Evolutionary conservation across 768 basidiomycete species (phyloP).

Genomic region (Suillus lakei): DNA sequence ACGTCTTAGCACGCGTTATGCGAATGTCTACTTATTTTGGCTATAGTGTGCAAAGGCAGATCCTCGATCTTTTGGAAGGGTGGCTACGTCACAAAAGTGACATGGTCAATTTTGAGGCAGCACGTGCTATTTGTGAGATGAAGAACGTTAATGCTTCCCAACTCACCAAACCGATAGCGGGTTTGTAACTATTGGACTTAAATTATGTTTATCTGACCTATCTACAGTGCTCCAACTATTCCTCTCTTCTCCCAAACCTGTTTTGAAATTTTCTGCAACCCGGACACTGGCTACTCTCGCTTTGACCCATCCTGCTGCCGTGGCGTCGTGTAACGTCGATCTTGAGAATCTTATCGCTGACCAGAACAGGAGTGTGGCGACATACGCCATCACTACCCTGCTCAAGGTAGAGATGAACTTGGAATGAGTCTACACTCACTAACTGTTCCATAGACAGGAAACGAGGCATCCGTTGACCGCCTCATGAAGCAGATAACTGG

Average conservation of each 20-base stretch:
- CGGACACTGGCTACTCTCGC: conserved; percentile 92
- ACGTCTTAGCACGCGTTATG: conserved; percentile 33
- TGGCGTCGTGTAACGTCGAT: conserved; percentile 93
- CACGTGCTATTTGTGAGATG: conserved; percentile 97
- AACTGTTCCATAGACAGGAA: conserved; percentile 74
- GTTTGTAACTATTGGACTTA: conserved; percentile 46
- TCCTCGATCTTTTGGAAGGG: conserved; percentile 91
- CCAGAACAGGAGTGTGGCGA: conserved; percentile 93
- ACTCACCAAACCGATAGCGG: conserved; percentile 86
- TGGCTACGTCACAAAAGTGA: conserved; percentile 99
- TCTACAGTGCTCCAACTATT: conserved; percentile 87
- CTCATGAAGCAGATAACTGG: conserved; percentile 99
- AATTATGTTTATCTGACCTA: conserved; percentile 14
- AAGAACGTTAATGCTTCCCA: conserved; percentile 79
- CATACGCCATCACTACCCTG: conserved; percentile 97
- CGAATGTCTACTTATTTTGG: conserved; percentile 9
- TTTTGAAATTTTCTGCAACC: conserved; percentile 96
- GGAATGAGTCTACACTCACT: conserved; percentile 2
- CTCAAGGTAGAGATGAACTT: conserved; percentile 68
- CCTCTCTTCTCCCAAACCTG: conserved; percentile 92
- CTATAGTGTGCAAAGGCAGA: conserved; percentile 84
- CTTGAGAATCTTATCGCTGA: conserved; percentile 97
- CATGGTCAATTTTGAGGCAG: conserved; percentile 99
- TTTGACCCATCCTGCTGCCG: conserved; percentile 81
- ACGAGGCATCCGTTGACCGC: conserved; percentile 97